Evolutionary conservation across 2,329 filamentous ascomycete species (phyloP).

Genomic region (Zasmidium citrigriseum): DNA sequence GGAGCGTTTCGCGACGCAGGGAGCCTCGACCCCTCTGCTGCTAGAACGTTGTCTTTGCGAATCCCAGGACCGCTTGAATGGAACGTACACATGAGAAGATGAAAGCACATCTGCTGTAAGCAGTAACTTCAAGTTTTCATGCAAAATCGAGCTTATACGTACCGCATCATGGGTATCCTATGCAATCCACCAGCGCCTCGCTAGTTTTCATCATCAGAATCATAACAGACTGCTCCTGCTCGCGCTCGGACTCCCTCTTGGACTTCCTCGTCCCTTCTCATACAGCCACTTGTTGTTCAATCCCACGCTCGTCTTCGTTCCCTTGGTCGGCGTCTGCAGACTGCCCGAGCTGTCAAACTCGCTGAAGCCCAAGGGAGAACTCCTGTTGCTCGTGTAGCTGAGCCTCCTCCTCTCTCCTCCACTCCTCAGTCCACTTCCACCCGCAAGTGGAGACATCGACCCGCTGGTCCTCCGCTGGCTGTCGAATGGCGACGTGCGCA

Average conservation of each 20-base stretch:
- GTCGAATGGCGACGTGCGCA: constrained; percentile 18
- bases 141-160: background rate
- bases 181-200: background rate
- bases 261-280: constrained; percentile 69
- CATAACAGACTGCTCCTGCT: constrained; percentile 21
- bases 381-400: constrained; percentile 60
- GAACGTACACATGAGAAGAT: no score
- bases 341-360: constrained; percentile 28
- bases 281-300: constrained; percentile 96
- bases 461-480: constrained; percentile 9
- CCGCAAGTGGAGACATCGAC: background rate
- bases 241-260: constrained; percentile 34
- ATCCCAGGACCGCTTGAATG: no score
- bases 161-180: background rate
- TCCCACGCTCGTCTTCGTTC: constrained; percentile 64
- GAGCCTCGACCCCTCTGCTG: no score
- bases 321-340: constrained; percentile 30
- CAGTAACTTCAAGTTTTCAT: no score
- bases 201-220: background rate
- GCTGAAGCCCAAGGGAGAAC: constrained; percentile 51
- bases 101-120: no score
- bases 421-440: constrained; percentile 4
- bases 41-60: no score
- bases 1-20: no score
- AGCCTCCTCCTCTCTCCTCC: constrained; percentile 53